These are phyloP conservation scores for Debaryomyces prosopidis DNA, from an alignment of 805 yeast species.

Conservation along the genomic window DNA sequence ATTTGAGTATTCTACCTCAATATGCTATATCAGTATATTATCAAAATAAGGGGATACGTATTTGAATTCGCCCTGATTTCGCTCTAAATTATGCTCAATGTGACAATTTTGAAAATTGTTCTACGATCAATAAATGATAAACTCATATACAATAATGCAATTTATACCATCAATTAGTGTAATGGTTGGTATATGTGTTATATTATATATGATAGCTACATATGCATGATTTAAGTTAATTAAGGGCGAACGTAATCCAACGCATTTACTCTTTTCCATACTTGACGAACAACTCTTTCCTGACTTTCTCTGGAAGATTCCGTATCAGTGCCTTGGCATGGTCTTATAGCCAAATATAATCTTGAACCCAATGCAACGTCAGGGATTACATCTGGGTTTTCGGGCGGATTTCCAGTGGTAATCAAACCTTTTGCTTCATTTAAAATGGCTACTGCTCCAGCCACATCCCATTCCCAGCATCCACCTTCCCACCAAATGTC, in stretches of 20 bases:
- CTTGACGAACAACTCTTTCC: constrained; percentile 11
- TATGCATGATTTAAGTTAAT: background rate
- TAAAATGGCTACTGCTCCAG: constrained; percentile 12
- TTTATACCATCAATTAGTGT: too few species aligned
- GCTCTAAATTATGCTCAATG: too few species aligned
- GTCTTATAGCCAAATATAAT: constrained; percentile 12
- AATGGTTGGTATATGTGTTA: too few species aligned
- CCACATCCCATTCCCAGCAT: constrained; percentile 19
- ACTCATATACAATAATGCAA: too few species aligned
- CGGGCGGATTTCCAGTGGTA: constrained; percentile 12
- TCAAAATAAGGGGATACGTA: too few species aligned
- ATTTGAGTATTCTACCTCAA: background rate
- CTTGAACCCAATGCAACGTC: constrained; percentile 10
- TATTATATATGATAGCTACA: too few species aligned
- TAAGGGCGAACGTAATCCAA: constrained; percentile 8
- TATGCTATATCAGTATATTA: too few species aligned
- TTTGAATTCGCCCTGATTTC: too few species aligned
- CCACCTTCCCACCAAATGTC: constrained; percentile 18
- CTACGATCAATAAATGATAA: background rate
- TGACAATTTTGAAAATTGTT: background rate
- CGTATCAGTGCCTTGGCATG: constrained; percentile 6
- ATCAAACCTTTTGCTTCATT: constrained; percentile 14
- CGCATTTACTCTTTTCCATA: constrained; percentile 10
- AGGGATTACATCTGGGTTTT: constrained; percentile 3
- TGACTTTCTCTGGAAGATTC: constrained; percentile 8